phyloP scores from a whole-genome alignment of 306 rosid species.

The Nissolia schottii region DNA sequence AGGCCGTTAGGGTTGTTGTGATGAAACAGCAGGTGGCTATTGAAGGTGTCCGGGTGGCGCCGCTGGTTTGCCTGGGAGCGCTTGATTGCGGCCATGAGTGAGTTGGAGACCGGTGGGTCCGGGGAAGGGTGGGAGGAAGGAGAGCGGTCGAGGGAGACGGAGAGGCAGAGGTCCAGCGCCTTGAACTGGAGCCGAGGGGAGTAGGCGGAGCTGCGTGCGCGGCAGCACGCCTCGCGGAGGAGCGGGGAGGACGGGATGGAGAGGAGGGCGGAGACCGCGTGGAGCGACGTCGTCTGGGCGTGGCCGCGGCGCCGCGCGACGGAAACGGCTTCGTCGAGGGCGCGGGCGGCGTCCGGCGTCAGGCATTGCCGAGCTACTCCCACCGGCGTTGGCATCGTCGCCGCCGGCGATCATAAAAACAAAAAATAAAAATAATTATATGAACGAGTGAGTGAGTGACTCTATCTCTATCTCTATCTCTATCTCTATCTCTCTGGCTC shows the following conservation, averaged over 20 bases:
- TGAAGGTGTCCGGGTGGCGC: slow-evolving; percentile 65
- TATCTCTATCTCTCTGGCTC: neutral
- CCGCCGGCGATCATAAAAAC: slow-evolving; percentile 30
- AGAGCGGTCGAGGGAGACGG: slow-evolving; percentile 79
- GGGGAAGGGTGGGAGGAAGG: slow-evolving; percentile 54
- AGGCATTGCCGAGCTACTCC: slow-evolving; percentile 86
- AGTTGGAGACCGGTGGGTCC: slow-evolving; percentile 92
- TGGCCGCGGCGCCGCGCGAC: slow-evolving; percentile 93
- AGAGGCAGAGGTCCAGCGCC: slow-evolving; percentile 81
- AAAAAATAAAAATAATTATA: no score
- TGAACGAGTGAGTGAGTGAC: no score
- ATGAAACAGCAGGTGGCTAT: slow-evolving; percentile 47
- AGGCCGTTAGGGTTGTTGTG: slow-evolving; percentile 26
- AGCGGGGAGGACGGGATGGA: slow-evolving; percentile 64
- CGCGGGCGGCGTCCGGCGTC: slow-evolving; percentile 67
- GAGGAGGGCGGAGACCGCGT: slow-evolving; percentile 79
- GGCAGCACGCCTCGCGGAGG: slow-evolving; percentile 80
- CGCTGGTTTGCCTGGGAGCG: slow-evolving; percentile 97
- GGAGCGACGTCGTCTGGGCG: slow-evolving; percentile 89
- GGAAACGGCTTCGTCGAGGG: slow-evolving; percentile 84
- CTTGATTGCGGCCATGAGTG: slow-evolving; percentile 95
- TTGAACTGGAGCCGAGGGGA: slow-evolving; percentile 87
- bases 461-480: neutral
- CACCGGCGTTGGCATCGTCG: slow-evolving; percentile 90
- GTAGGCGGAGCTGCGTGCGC: slow-evolving; percentile 75